A percentile compares a stretch with the other conserved stretches of the same genome.
These are phyloP conservation scores for Mycena galericulata DNA, from an alignment of 768 basidiomycete species.

Conservation along the genomic window DNA sequence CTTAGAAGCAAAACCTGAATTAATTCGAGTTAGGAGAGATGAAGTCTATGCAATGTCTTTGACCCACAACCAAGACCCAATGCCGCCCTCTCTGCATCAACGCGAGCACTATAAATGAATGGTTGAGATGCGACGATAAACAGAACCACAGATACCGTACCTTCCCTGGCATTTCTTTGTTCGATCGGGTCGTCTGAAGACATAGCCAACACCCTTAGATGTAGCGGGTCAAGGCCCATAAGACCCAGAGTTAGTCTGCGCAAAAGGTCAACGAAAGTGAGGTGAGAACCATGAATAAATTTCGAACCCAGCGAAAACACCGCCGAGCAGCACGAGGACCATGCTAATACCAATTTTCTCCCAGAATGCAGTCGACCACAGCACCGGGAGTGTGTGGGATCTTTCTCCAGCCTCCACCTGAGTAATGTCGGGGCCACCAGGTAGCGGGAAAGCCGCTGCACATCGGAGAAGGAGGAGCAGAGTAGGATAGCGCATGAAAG, in stretches of 20 bases:
- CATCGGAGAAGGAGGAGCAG: too few relatives aligned
- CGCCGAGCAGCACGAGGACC: constrained; percentile 83
- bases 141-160: constrained; percentile 53
- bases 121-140: neutral
- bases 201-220: constrained; percentile 85
- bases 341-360: constrained; percentile 76
- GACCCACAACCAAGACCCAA: constrained; percentile 91
- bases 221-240: constrained; percentile 94
- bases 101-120: constrained; percentile 54
- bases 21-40: neutral
- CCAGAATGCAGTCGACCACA: constrained; percentile 61
- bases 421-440: too few relatives aligned
- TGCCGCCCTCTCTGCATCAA: constrained; percentile 79
- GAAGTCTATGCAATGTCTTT: neutral
- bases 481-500: too few relatives aligned
- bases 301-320: constrained; percentile 90
- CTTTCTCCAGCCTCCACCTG: too few relatives aligned
- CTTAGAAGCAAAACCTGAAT: constrained; percentile 83
- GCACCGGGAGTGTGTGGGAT: constrained; percentile 23
- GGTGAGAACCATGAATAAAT: neutral
- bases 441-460: too few relatives aligned
- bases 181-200: constrained; percentile 82
- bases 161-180: constrained; percentile 76
- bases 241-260: constrained; percentile 87
- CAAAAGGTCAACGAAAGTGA: too few relatives aligned